phyloP scores from a whole-genome alignment of 2,329 filamentous ascomycete genomes.

The Penicillium sp. region DNA sequence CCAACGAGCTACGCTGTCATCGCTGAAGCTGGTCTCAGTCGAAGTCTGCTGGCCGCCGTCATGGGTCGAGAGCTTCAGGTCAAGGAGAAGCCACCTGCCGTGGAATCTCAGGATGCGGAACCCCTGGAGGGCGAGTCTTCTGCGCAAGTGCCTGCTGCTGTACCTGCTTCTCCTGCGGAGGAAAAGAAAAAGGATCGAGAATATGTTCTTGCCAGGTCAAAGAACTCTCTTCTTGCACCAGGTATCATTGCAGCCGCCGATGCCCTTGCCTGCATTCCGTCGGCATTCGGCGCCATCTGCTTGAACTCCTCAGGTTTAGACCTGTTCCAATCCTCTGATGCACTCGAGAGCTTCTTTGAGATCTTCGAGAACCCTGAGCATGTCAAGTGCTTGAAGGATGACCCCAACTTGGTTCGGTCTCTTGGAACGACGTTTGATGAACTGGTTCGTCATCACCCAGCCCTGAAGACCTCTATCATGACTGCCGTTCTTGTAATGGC shows the following conservation, averaged over 20 bases:
- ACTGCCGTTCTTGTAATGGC: slow-evolving; percentile 89
- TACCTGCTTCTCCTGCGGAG: slow-evolving; percentile 27
- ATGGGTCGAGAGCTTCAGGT: slow-evolving; percentile 53
- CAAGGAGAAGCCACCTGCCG: slow-evolving; percentile 37
- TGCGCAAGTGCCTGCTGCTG: slow-evolving; percentile 43
- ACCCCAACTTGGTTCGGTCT: slow-evolving; percentile 70
- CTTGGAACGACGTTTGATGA: slow-evolving; percentile 91
- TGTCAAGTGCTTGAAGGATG: slow-evolving; percentile 78
- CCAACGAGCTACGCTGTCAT: slow-evolving; percentile 97
- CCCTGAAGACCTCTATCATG: slow-evolving; percentile 76
- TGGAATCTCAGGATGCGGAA: slow-evolving; percentile 27
- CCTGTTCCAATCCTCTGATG: slow-evolving; percentile 80
- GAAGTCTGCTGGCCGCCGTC: slow-evolving; percentile 80
- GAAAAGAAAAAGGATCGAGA: slow-evolving; percentile 32
- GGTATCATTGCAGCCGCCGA: slow-evolving; percentile 87
- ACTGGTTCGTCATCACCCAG: slow-evolving; percentile 88
- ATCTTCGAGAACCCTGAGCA: slow-evolving; percentile 95
- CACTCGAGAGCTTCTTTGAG: slow-evolving; percentile 85
- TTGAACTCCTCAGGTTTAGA: slow-evolving; percentile 85
- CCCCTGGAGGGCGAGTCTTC: slow-evolving; percentile 37
- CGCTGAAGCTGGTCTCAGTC: slow-evolving; percentile 87
- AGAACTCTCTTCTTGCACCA: slow-evolving; percentile 53
- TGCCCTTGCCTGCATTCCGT: slow-evolving; percentile 82
- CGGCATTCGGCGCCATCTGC: slow-evolving; percentile 90
- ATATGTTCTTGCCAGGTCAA: slow-evolving; percentile 37